Evolutionary conservation across 179 eudicot species (phyloP).

Genomic region (Silene vulgaris): DNA sequence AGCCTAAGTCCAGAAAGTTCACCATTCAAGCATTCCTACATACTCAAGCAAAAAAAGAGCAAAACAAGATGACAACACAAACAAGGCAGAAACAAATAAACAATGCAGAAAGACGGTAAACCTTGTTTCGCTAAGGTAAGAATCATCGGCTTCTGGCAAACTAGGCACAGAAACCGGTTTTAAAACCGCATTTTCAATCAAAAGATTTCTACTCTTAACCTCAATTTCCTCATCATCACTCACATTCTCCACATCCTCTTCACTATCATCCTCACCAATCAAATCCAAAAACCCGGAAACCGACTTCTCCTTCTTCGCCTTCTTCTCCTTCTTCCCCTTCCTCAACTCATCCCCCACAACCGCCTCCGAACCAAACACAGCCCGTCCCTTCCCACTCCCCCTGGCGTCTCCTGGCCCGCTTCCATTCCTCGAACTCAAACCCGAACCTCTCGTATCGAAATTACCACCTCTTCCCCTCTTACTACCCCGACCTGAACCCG

Average conservation of each 20-base stretch:
- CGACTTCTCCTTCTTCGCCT: constrained; percentile 30
- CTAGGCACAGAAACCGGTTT: constrained; percentile 21
- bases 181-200: constrained; percentile 30
- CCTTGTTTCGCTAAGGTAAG: constrained; percentile 82
- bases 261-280: constrained; percentile 56
- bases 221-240: constrained; percentile 39
- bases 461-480: constrained; percentile 12
- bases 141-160: constrained; percentile 39
- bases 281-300: constrained; percentile 41
- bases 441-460: constrained; percentile 3
- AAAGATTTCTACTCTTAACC: constrained; percentile 29
- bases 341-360: constrained; percentile 19
- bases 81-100: not conserved
- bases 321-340: constrained; percentile 27
- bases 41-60: not conserved
- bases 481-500: constrained; percentile 14
- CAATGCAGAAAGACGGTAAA: constrained; percentile 18
- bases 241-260: constrained; percentile 27
- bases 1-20: not conserved
- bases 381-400: too few species aligned
- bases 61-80: not conserved
- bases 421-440: constrained; percentile 13
- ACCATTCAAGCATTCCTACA: not conserved
- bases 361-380: constrained; percentile 16
- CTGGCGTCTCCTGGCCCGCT: not conserved